Conservation (phyloP, 805 yeast genomes). For the Candida chauliodis region DNA sequence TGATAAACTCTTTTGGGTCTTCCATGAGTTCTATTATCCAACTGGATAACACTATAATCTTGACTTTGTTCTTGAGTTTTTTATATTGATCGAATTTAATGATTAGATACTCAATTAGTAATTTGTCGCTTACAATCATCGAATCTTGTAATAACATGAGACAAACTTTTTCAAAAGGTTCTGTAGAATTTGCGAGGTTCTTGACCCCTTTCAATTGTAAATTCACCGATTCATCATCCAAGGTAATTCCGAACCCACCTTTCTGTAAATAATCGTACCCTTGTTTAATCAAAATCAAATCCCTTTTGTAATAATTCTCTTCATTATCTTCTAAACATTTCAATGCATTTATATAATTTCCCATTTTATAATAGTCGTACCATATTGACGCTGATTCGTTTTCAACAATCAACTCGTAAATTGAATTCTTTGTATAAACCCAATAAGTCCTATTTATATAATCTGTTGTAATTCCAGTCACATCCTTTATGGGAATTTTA, state of each 20-base stretch:
- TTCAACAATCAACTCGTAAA: conserved; percentile 69
- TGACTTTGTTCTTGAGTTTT: conserved; percentile 25
- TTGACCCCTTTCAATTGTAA: conserved; percentile 39
- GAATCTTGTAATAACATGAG: conserved; percentile 37
- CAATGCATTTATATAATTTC: conserved; percentile 65
- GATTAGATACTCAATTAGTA: conserved; percentile 33
- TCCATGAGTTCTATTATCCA: conserved; percentile 61
- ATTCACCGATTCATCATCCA: conserved; percentile 12
- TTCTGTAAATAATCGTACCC: conserved; percentile 34
- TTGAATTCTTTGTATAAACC: conserved; percentile 58
- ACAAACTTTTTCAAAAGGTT: conserved; percentile 68
- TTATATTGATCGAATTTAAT: conserved; percentile 25
- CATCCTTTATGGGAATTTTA: conserved; percentile 9
- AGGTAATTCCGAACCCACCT: conserved; percentile 30
- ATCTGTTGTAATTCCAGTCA: conserved; percentile 31
- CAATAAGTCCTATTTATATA: conserved; percentile 56
- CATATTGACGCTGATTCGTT: conserved; percentile 75
- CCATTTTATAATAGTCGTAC: conserved; percentile 44
- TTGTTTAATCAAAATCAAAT: conserved; percentile 32
- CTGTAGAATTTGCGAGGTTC: conserved; percentile 57
- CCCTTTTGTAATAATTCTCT: conserved; percentile 18
- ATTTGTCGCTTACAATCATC: conserved; percentile 17
- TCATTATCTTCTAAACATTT: conserved; percentile 18
- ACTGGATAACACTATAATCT: conserved; percentile 49
- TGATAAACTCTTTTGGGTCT: conserved; percentile 39